Conservation (phyloP, 371 early-diverging fungal species). For the Mucor ambiguus region DNA sequence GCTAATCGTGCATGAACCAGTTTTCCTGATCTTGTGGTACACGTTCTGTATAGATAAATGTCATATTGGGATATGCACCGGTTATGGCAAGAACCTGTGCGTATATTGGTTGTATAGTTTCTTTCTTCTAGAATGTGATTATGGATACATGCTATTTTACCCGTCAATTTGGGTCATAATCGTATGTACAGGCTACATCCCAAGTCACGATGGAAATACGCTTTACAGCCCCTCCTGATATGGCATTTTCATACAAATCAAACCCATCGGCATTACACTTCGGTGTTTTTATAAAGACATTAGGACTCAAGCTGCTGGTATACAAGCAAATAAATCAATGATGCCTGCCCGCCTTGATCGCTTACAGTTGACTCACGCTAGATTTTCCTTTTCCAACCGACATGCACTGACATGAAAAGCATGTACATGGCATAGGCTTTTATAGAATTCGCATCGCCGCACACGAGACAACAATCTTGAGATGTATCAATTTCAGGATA, state of each 20-base stretch:
- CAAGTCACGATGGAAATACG: background rate
- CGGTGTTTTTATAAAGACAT: background rate
- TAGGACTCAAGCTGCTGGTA: background rate
- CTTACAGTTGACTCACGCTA: too few species aligned
- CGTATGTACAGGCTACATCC: background rate
- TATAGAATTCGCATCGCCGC: background rate
- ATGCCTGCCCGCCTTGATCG: too few species aligned
- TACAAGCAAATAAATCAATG: too few species aligned
- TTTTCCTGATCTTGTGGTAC: background rate
- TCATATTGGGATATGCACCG: background rate
- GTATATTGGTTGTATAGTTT: background rate
- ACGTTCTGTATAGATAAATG: background rate
- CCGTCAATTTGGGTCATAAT: background rate
- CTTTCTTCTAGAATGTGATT: background rate
- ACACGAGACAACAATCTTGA: background rate
- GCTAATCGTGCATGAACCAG: background rate
- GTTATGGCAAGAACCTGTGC: background rate
- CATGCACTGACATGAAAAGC: background rate
- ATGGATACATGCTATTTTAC: background rate
- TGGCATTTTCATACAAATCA: too few species aligned
- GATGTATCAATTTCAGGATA: background rate
- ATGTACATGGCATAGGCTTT: background rate
- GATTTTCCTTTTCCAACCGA: too few species aligned
- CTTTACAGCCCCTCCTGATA: background rate
- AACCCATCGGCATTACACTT: background rate